Evolutionary conservation across 805 yeast genomes (phyloP), one percentile per base, ranked within the genome.

Genomic region (Lipomyces sp.): DNA sequence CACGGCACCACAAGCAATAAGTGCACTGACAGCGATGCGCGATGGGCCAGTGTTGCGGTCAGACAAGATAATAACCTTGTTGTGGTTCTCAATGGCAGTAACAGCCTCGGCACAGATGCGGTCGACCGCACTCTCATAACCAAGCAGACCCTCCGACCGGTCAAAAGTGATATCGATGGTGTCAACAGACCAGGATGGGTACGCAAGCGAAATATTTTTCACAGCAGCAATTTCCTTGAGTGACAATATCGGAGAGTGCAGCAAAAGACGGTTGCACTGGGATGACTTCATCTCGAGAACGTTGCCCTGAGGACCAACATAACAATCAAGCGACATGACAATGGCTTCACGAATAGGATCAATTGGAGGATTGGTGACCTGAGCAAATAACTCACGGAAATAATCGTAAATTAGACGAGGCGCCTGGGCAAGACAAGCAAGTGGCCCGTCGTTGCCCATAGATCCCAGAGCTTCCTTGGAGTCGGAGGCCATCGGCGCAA

Each of bases 231-330:
- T 85, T 78, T 95, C 96, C 69, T 83, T 81, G 76, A 87, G 84
- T 32, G 90, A 82, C 73, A 94, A 80, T 55, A 94, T 86, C 64
- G 99, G 99, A 32, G 97, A 88, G 62, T 86, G 85, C 77, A 94
- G 82, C 70, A 89, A 80, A 75, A 94, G 83, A 73, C 98, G 85
- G 81, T 93, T 90, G 83, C 98, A 94, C 81, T 95, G 98, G 64
- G 84, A 83, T 8, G 97, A 88, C 75, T 89, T 87, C 93, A 92
- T 92, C 79, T 95, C 98, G 75, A 94, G 84, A 71, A 94, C 80
- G 77, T 94, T 94, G 65, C 97, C 98, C 79, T 95, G 98, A n/a
- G 98, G 98, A 64, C 99, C 99, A 75, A 94, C 88, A 79, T 90
- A 92, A 80, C 99, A 94, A 78, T 94, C 97, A 72, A 95, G 84